phyloP scores from a whole-genome alignment of 257 asterid species.

The Scutellaria barbata region DNA sequence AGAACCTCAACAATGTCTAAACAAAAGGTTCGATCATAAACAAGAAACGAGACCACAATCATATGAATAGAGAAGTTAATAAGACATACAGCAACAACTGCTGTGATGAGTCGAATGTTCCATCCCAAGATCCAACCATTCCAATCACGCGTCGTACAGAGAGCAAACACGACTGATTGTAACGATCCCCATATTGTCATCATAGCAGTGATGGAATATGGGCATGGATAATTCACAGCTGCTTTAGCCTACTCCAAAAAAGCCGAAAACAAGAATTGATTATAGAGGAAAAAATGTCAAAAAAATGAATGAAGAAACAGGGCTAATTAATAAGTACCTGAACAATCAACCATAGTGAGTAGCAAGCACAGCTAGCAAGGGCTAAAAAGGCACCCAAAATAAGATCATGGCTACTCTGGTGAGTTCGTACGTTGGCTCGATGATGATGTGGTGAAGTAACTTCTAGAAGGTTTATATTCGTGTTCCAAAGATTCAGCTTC shows the following conservation, averaged over 20 bases:
- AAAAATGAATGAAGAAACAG: no score
- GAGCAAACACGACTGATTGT: conserved; percentile 45
- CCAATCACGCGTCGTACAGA: conserved; percentile 59
- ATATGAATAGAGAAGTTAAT: neutral
- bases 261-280: no score
- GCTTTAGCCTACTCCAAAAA: conserved; percentile 49
- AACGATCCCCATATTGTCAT: conserved; percentile 53
- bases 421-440: neutral
- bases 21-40: neutral
- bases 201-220: conserved; percentile 62
- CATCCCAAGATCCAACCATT: conserved; percentile 60
- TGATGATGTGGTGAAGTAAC: conserved; percentile 37
- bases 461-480: conserved; percentile 55
- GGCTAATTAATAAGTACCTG: conserved; percentile 49
- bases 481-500: conserved; percentile 45
- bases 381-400: conserved; percentile 54
- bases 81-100: conserved; percentile 46
- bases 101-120: conserved; percentile 62
- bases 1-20: neutral
- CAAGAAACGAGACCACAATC: no score
- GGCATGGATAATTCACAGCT: conserved; percentile 59
- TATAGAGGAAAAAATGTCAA: no score
- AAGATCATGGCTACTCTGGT: conserved; percentile 33
- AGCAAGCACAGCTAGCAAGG: conserved; percentile 51
- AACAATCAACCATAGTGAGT: conserved; percentile 63